Conservation (phyloP, 2,329 filamentous ascomycete genomes). For the Clonostachys rosea region DNA sequence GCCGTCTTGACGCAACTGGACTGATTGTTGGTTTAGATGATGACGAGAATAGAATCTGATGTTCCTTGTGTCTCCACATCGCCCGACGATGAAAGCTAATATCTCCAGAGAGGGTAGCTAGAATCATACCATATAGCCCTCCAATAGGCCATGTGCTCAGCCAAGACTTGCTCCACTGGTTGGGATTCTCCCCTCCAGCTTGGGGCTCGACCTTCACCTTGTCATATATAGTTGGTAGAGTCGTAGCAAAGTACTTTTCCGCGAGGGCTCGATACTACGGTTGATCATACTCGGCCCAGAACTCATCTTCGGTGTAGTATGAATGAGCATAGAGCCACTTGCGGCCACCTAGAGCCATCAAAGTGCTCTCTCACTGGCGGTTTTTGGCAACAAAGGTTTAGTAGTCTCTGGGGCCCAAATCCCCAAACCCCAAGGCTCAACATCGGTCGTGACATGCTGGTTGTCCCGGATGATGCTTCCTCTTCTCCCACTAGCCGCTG, state of each 20-base stretch:
- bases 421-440: conserved; percentile 69
- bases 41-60: neutral
- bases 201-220: conserved; percentile 52
- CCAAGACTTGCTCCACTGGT: neutral
- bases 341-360: conserved; percentile 61
- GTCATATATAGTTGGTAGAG: conserved; percentile 59
- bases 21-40: no score
- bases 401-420: conserved; percentile 48
- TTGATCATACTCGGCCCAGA: conserved; percentile 56
- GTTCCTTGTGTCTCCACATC: neutral
- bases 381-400: conserved; percentile 59
- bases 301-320: conserved; percentile 29
- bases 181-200: neutral
- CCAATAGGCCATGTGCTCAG: conserved; percentile 10
- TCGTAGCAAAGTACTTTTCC: conserved; percentile 51
- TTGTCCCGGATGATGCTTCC: neutral
- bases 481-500: neutral
- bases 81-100: conserved; percentile 6
- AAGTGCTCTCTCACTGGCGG: conserved; percentile 58
- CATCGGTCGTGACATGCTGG: conserved; percentile 22
- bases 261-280: conserved; percentile 54
- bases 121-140: conserved; percentile 12
- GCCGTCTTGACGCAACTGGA: no score
- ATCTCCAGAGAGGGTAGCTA: conserved; percentile 9
- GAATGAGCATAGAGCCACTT: conserved; percentile 82